Evolutionary conservation across 768 basidiomycete genomes (phyloP), one percentile per base, ranked within the genome.

Genomic region (Leccinellum albellum): DNA sequence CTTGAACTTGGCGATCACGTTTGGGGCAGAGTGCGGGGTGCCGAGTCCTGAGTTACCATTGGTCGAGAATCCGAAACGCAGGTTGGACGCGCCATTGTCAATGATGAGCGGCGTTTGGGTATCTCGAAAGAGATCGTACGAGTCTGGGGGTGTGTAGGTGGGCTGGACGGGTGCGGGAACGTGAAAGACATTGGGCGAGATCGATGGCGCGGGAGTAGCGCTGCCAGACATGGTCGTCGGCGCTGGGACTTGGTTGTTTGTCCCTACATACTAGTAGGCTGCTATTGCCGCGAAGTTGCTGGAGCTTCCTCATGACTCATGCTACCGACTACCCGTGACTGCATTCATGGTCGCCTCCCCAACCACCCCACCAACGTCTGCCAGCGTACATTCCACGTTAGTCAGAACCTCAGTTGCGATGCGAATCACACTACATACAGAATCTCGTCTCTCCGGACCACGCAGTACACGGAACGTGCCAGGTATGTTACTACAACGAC

Each of bases 61-160:
- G 4, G 81, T 83, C 24, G 86, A 83, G 72, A 93, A 96, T 14
- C 93, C 94, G 73, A 89, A 96, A 51, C 92, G 83, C 40, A 95
- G 76, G 50, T 75, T 82, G 29, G 87, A 89, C 7, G 94, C 84
- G 58, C 94, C 94, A 64, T 95, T 94, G 79, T 96, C 94, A 64
- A 95, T 89, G 63, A 93, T 79, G 58, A 95, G 82, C 0, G 92
- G 89, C 0, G 82, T 84, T 44, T 73, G 67, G 7, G 77, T 73
- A 10, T 66, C 72, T 35, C 83, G 81, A 66, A 84, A 78, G 20
- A 63, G 54, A 47, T 79, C 73, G 61, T 89, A 90, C 13, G 81
- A 73, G 45, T 77, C 77, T 6, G 75, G 73, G 5, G 62, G 63
- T 1, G 73, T 69, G 15, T 76, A 68, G 3, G 68, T 61, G 13